Evolutionary conservation across 2,329 filamentous ascomycete species (phyloP), one percentile per base, ranked within the genome.

Genomic region (Pleomassaria siparia): DNA sequence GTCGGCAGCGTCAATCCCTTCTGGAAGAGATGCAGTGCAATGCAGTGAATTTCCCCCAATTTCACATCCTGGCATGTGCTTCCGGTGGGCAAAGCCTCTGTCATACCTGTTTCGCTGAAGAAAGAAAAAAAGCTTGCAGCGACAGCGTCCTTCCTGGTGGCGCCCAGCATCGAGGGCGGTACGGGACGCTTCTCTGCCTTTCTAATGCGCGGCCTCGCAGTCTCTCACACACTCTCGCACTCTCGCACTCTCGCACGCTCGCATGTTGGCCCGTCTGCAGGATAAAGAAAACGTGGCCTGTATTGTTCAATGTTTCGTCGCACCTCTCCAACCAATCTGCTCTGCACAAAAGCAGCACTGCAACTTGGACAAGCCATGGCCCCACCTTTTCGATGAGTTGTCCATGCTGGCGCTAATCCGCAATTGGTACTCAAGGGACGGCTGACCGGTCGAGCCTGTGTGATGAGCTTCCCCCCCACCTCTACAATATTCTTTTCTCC

Each of bases 381-480:
- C 65, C 66, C 63, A 58, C 60, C 59, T 55, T 56, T 45, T 62
- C 58, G 59, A 66, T 69, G 66, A 63, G 66, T 68, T 69, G 66
- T 63, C 67, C 69, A 53, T 62, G 51, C 59, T 54, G 26, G 44
- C 55, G 54, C 58, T 59, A 59, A 51, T 40, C 57, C 56, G 15
- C 24, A 44, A 48, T 57, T 44, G 53, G 49, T 30, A 37, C 30
- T 53, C 50, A 54, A 58, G 55, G 49, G 49, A 52, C 66, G 55
- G 56, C 64, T 60, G 58, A 62, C 60, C 60, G 60, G 62, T 63
- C 46, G 36, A 58, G 54, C 59, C 58, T 54, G 53, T 57, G 59
- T 56, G 61, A 66, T 62, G 58, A 56, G 54, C 57, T 57, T 55
- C 49, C 46, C 47, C 51, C 51, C 50, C 36, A 47, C 52, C 49